Evolutionary conservation across 2,329 filamentous ascomycete species (phyloP), one percentile per base, ranked within the genome.

Genomic region (Pseudocercospora fuligena): DNA sequence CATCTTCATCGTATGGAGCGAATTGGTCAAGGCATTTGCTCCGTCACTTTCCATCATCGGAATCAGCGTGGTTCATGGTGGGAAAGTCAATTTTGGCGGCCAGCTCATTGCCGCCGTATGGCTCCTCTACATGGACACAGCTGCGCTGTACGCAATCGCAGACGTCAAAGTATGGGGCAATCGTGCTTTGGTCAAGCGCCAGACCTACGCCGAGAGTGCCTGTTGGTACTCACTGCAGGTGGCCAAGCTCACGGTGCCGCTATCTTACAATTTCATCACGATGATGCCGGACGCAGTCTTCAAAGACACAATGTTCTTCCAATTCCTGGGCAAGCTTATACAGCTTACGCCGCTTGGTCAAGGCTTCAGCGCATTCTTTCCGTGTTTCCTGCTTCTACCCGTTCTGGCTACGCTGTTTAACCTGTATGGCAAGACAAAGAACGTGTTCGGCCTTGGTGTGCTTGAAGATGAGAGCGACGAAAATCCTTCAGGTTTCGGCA

Each of bases 91-190:
- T 19, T 93, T 98, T 72, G 90, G 90, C 1, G 93, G 93, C 4
- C 95, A 99, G 78, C 78, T 93, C 53, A 90, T 94, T 58, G 92
- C 94, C 0, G 90, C 93, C 1, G 82, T 88, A 14, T 99, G 95
- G 95, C 90, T 99, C 67, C 85, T 94, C 65, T 99, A 99, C 83
- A 99, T 99, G 95, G 97, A 92, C 78, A 85, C 91, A 14, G 93
- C 93, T 56, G 93, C 95, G 5, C 87, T 98, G 60, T 91, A 89
- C 65, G 94, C 93, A 7, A 90, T 99, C 75, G 93, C 90, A 14
- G 93, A 97, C 76, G 92, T 97, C 73, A 96, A 95, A 75, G 93
- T 97, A n/a, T 99, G 95, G 95, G 92, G 95, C 64, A 95, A 96
- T 58, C 89, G 95, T 36, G 94, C 95, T 0, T 84, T 99, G 5